Conservation (phyloP, 768 basidiomycete genomes). For the Rhizopogon sp. region DNA sequence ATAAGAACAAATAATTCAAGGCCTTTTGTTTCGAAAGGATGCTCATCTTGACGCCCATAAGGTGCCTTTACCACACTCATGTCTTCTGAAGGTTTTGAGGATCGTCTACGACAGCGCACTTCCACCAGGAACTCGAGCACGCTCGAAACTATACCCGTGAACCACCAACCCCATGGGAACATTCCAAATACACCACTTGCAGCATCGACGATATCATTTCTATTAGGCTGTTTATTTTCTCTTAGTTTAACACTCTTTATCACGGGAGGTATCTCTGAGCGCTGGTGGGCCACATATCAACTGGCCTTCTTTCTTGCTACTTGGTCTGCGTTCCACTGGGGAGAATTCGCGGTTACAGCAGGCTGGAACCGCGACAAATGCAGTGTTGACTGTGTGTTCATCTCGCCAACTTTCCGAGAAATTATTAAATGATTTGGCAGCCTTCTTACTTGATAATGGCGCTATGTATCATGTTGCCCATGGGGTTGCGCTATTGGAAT, state of each 20-base stretch:
- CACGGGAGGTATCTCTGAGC: slow-evolving; percentile 36
- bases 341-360: slow-evolving; percentile 92
- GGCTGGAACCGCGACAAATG: slow-evolving; percentile 94
- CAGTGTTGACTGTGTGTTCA: slow-evolving; percentile 81
- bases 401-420: not conserved
- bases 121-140: slow-evolving; percentile 30
- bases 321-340: slow-evolving; percentile 89
- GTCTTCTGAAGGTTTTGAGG: slow-evolving; percentile 30
- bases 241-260: slow-evolving; percentile 50
- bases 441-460: slow-evolving; percentile 92
- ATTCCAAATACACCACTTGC: slow-evolving; percentile 90
- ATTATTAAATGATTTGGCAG: slow-evolving; percentile 34
- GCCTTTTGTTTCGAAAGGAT: not conserved
- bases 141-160: slow-evolving; percentile 51
- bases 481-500: slow-evolving; percentile 71
- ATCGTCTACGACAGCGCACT: slow-evolving; percentile 38
- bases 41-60: not conserved
- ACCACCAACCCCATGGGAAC: slow-evolving; percentile 36
- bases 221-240: slow-evolving; percentile 72
- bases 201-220: slow-evolving; percentile 72
- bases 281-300: slow-evolving; percentile 68
- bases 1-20: slow-evolving; percentile 15
- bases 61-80: not conserved
- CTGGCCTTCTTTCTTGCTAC: slow-evolving; percentile 80
- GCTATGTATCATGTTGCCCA: slow-evolving; percentile 82